Base-by-base conservation (phyloP, 179 eudicot genomes). In the Amaranthus tricolor region DNA sequence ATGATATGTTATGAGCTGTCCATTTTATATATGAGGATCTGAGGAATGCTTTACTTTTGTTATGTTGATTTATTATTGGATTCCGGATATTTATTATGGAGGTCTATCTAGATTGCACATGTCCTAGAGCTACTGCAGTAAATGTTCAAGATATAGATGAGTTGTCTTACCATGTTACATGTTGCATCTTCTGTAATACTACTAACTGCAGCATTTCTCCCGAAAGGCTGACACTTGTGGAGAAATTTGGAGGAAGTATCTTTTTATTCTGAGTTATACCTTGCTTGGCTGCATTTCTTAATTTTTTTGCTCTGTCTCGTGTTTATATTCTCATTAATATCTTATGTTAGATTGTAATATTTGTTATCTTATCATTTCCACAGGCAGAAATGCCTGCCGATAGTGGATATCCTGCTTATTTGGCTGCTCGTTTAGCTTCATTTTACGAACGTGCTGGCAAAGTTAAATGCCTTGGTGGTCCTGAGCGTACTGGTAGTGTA, bases 321-420 rank as follows among this genome's bases (percentile, higher is more conserved):
- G n/a, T 5, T 43, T 2, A 5, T 21, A 8, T 68, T 1, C 31
- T 6, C 15, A 44, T 67, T 52, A 6, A 62, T 57, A 24, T 12
- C 49, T 68, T 58, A 52, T 44, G 50, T 40, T 57, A 17, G 53
- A 43, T 70, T 50, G 50, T 75, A 48, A 75, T 58, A 9, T 65
- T 58, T 77, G 15, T 70, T 47, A 63, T 82, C 56, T 53, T 7
- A 15, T 78, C 49, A 19, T 84, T 67, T 70, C 5, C 74, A 78
- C 77, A 95, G 99, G 99, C 99, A n/a, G 99, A 95, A 80, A 95
- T 90, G 99, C 99, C 99, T 52, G 99, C 99, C 55, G 99, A 95
- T 73, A 95, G 99, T 93, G 99, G 99, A 78, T 95, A 95, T 84
- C 99, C 99, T 83, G 99, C 99, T 81, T 95, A 95, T 85, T 82